Evolutionary conservation across 163 green algal species (phyloP).

Genomic region (Prototheca wickerhamii): DNA sequence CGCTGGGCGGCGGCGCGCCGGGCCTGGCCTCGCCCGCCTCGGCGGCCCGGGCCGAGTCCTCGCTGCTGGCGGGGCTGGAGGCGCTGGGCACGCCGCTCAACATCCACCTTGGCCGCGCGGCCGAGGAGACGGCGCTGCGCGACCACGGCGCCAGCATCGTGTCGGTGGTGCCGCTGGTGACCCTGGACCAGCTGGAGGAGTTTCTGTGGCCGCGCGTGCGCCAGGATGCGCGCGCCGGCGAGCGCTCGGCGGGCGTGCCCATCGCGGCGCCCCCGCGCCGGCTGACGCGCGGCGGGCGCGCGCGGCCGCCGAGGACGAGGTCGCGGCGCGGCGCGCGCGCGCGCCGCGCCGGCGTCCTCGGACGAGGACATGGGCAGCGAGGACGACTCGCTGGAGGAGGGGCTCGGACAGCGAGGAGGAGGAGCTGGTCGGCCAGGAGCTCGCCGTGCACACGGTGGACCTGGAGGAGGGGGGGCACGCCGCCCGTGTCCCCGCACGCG

Average conservation of each 20-base stretch:
- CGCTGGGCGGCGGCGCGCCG: constrained; percentile 3
- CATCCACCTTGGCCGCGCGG: constrained; percentile 56
- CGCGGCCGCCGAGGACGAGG: neutral
- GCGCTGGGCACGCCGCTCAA: constrained; percentile 86
- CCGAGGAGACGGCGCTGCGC: constrained; percentile 31
- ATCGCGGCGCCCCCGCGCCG: neutral
- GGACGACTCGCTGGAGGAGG: neutral
- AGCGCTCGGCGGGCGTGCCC: neutral
- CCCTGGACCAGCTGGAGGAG: constrained; percentile 88
- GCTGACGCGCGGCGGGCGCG: neutral
- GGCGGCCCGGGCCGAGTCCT: neutral
- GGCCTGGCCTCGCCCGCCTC: neutral
- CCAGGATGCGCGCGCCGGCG: neutral
- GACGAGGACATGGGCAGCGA: neutral
- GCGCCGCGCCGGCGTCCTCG: too few relatives aligned
- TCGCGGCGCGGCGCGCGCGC: neutral
- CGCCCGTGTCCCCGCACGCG: too few relatives aligned
- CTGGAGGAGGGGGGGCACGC: neutral
- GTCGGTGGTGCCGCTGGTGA: constrained; percentile 92
- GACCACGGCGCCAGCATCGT: constrained; percentile 88
- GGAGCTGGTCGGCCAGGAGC: neutral
- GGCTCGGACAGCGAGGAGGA: neutral
- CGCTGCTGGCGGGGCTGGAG: constrained; percentile 45
- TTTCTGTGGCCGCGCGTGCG: constrained; percentile 85
- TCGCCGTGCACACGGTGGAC: neutral